Evolutionary conservation across 371 early-diverging fungal species (phyloP), one percentile per base, ranked within the genome.

Genomic region (Nematocida sp.): DNA sequence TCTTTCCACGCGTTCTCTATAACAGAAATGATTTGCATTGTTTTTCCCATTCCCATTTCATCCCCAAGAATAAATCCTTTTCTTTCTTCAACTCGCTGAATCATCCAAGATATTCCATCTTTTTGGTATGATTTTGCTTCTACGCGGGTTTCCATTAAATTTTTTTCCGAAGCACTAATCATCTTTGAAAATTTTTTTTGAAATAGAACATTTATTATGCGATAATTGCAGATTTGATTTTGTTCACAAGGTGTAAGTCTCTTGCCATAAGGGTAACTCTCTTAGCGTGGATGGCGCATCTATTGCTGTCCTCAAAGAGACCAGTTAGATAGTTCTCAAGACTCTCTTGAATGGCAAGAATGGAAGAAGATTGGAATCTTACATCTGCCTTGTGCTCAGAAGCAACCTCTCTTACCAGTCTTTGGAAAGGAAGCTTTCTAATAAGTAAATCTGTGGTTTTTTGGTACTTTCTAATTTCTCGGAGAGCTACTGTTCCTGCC

Each of bases 1-100:
- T 4, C 5, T 16, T 35, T 1, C 75, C 75, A 71, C 4, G 81
- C 80, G 13, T 86, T 79, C 4, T 85, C 66, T 25, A 95, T 79
- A 77, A 92, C 92, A 1, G 92, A 83, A 45, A 91, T 88, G 1
- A 90, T 86, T 80, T 96, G 96, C 26, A 95, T 86, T 0, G 96
- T 96, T 80, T 97, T 97, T 9, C 98, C 98, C 1, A 94, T 80
- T 0, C 96, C 95, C 92, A 93, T 92, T 82, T 95, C 93, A 85
- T 97, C 97, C 81, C 96, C 94, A 20, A 99, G 86, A 61, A 95
- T 91, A 20, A 93, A 96, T 77, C 95, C 78, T 90, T 91, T 81
- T 92, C 89, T 39, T 11, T 23, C 28, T 0, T 28, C 7, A 9
- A 71, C 38, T 61, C 40, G 56, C 49, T 51, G 32, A 56, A 40